Conservation (phyloP, 2,329 filamentous ascomycete genomes). For the Hortaea sp. region DNA sequence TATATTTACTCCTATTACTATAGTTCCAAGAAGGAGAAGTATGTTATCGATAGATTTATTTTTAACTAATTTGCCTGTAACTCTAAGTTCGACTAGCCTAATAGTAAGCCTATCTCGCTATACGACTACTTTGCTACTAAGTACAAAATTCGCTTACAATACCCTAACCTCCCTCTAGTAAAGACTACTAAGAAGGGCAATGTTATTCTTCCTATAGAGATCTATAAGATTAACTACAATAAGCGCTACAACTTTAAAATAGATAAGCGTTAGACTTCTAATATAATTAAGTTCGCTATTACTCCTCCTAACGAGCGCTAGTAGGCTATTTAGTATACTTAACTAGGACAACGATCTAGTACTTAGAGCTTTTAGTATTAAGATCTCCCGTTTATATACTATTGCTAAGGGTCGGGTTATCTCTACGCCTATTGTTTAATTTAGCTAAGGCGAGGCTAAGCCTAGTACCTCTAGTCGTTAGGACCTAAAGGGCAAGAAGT, state of each 20-base stretch:
- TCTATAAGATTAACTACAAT: constrained; percentile 42
- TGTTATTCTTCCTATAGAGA: constrained; percentile 48
- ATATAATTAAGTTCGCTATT: constrained; percentile 92
- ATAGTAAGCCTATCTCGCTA: constrained; percentile 45
- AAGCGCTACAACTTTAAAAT: constrained; percentile 51
- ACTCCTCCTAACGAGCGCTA: constrained; percentile 62
- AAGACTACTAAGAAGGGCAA: constrained; percentile 46
- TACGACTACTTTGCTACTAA: constrained; percentile 44
- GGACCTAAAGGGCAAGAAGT: constrained; percentile 77
- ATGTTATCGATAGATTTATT: constrained; percentile 42
- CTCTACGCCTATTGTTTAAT: constrained; percentile 59
- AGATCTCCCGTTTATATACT: constrained; percentile 55
- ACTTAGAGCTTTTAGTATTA: constrained; percentile 62
- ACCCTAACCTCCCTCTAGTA: constrained; percentile 44
- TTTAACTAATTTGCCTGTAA: constrained; percentile 30
- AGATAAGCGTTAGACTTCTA: constrained; percentile 54
- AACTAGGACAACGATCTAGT: constrained; percentile 60
- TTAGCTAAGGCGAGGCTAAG: constrained; percentile 43
- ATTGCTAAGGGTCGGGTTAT: constrained; percentile 59
- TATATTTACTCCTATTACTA: constrained; percentile 27
- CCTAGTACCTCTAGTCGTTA: constrained; percentile 66
- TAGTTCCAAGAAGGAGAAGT: constrained; percentile 32
- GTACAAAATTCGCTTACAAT: constrained; percentile 40
- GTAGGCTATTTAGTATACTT: constrained; percentile 54
- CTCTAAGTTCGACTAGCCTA: constrained; percentile 28